Base-by-base conservation (phyloP, 1,284 basidiomycete genomes). In the Papiliotrema nemorosa region DNA sequence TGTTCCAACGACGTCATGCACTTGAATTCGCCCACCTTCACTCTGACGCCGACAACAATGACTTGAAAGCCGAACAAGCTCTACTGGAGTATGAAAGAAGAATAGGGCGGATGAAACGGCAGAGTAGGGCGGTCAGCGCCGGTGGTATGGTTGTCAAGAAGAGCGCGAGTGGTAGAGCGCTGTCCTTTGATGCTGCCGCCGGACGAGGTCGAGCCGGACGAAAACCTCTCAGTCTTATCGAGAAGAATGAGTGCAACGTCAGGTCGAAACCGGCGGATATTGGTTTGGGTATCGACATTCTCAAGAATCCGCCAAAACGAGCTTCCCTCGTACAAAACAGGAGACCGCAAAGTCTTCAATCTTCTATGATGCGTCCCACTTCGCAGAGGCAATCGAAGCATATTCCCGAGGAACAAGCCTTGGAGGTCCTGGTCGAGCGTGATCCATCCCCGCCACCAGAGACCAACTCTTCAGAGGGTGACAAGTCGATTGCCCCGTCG, bases 81-180 rank as follows among this genome's bases (percentile, higher is more conserved):
- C 10, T 26, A 20, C 34, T 58, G 24, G 55, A 48, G 27, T 45
- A 58, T 18, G 55, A 53, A 40, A 27, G 54, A 39, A 39, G 54
- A 39, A 22, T 52, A 13, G 62, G 62, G 5, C 42, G 60, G 25
- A 50, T 49, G 31, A 59, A 57, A 48, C 26, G 63, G 25, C 46
- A 57, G 45, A 57, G 51, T 22, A 29, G 61, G 48, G 37, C 49
- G 6, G 13, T 44, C 46, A 21, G 18, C 20, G 47, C 16, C 21
- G 36, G n/a, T 12, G 5, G n/a, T n/a, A 7, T 9, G 3, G 3
- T 14, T 25, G 22, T 13, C 20, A 34, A 37, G 16, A 41, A 24
- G 2, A 45, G 34, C 22, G 14, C 34, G 22, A 21, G 34, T 5
- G 24, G 22, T n/a, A 29, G 49, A 24, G 22, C 16, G 1, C 7